Evolutionary conservation across 129 eudicot genomes (phyloP).

Genomic region (Arctium minus): DNA sequence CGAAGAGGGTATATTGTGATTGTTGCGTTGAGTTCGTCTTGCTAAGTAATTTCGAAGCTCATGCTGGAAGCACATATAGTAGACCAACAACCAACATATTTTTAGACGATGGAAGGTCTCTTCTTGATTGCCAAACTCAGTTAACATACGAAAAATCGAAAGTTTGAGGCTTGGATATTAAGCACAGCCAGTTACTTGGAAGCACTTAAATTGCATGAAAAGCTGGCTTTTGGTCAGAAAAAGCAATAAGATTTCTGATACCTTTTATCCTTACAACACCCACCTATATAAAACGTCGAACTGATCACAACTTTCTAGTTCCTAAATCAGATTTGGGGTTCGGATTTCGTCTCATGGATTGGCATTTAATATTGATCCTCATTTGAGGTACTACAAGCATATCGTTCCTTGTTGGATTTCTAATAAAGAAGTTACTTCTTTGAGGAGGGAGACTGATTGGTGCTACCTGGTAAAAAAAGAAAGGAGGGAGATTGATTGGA

Average conservation of each 20-base stretch:
- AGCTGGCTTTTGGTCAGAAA: slow-evolving; percentile 54
- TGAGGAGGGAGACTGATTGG: slow-evolving; percentile 54
- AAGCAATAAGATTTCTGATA: slow-evolving; percentile 47
- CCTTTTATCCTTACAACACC: slow-evolving; percentile 64
- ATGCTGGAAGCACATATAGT: slow-evolving; percentile 63
- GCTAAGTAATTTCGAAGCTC: slow-evolving; percentile 61
- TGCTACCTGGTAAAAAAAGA: slow-evolving; percentile 61
- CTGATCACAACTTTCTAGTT: slow-evolving; percentile 60
- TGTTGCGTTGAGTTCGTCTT: slow-evolving; percentile 49
- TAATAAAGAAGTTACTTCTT: slow-evolving; percentile 84
- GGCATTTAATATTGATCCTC: slow-evolving; percentile 89
- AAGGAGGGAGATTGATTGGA: slow-evolving; percentile 40
- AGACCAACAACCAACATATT: slow-evolving; percentile 69
- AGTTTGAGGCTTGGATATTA: slow-evolving; percentile 60
- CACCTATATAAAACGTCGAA: slow-evolving; percentile 67
- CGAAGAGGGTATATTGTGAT: slow-evolving; percentile 62
- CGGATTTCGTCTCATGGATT: slow-evolving; percentile 90
- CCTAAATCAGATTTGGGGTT: slow-evolving; percentile 74
- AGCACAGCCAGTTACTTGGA: slow-evolving; percentile 51
- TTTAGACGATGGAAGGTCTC: slow-evolving; percentile 68
- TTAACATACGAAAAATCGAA: slow-evolving; percentile 19
- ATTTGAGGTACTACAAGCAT: slow-evolving; percentile 71
- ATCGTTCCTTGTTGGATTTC: slow-evolving; percentile 97
- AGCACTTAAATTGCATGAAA: slow-evolving; percentile 67
- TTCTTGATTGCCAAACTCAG: slow-evolving; percentile 41